Percentiles rank a stretch among this genome's conserved stretches.
Evolutionary conservation across 140 eudicot genomes (phyloP).

Genomic region (Flaveria floridana): DNA sequence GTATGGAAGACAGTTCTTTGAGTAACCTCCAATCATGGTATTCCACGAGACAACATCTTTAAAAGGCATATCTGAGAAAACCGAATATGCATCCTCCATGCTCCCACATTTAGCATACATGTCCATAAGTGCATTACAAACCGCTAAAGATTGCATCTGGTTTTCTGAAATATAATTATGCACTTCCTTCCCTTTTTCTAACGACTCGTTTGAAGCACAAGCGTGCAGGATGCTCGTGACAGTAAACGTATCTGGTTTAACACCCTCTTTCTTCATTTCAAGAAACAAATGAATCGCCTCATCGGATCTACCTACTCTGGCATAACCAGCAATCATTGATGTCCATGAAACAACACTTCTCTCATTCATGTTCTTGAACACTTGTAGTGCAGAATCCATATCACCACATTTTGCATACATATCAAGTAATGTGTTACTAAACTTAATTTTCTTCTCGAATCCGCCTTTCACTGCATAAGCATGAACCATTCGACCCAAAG

Average conservation of each 20-base stretch:
- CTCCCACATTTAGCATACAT: constrained; percentile 83
- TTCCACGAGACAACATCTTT: constrained; percentile 71
- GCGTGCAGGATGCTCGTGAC: constrained; percentile 60
- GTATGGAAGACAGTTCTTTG: constrained; percentile 54
- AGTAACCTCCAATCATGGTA: constrained; percentile 68
- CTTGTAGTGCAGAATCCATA: constrained; percentile 43
- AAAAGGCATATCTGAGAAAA: constrained; percentile 39
- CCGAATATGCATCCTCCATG: constrained; percentile 49
- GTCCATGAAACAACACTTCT: constrained; percentile 69
- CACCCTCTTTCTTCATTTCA: constrained; percentile 49
- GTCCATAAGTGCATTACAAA: constrained; percentile 68
- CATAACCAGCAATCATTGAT: constrained; percentile 54
- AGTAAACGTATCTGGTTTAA: constrained; percentile 51
- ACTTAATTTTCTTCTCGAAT: constrained; percentile 34
- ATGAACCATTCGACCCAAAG: constrained; percentile 40
- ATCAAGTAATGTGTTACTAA: constrained; percentile 53
- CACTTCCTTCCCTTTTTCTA: constrained; percentile 57
- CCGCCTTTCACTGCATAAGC: constrained; percentile 43
- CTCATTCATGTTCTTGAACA: constrained; percentile 48
- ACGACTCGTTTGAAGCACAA: constrained; percentile 51
- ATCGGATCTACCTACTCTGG: constrained; percentile 42
- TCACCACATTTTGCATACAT: constrained; percentile 73
- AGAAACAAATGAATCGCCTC: constrained; percentile 49
- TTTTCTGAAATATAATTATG: constrained; percentile 44
- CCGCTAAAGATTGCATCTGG: constrained; percentile 45